Base-by-base conservation (phyloP, 192 early-diverging fungal species). In the Mortierella antarctica region DNA sequence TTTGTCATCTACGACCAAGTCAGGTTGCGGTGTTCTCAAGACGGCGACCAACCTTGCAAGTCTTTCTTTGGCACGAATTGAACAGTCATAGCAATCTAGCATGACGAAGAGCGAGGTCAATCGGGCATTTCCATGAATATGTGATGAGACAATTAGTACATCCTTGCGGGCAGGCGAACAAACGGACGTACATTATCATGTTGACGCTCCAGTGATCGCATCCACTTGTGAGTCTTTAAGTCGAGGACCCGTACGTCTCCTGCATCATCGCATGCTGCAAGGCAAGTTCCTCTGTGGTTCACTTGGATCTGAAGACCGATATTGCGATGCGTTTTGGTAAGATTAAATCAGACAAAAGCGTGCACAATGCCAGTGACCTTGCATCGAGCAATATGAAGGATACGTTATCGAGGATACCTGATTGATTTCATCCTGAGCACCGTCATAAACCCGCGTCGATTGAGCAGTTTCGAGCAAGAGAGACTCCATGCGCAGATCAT, bases 391-490 rank as follows among this genome's bases (percentile, higher is more conserved):
- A 20, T 20, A 20, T 20, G 53, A 55, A 8, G 7, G 4, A 55
- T 50, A 52, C 14, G 52, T 20, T 23, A 1, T 31, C 31, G 31
- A 31, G 31, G 31, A 66, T 81, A 85, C 87, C 46, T 80, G 70
- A 40, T 88, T 86, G 60, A 88, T 86, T 60, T 88, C 87, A 44
- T 88, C 87, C 23, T 69, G 68, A 54, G 82, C 83, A 44, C 81
- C 84, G 4, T 82, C 79, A 47, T 85, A 88, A 9, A 67, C 47
- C 44, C 56, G 70, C 46, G 59, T 58, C 4, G 69, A 47, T 14
- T 85, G 69, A 10, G 74, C 65, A 12, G 82, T 47, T 42, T 83
- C 72, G 45, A 85, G 69, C 11, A 65, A 58, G 11, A 84, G 63
- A 4, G 70, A 65, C 41, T 80, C 77, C 77, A 80, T 82, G 14